Evolutionary conservation across 1,139 yeast genomes (phyloP).

Genomic region (Candida sp.): DNA sequence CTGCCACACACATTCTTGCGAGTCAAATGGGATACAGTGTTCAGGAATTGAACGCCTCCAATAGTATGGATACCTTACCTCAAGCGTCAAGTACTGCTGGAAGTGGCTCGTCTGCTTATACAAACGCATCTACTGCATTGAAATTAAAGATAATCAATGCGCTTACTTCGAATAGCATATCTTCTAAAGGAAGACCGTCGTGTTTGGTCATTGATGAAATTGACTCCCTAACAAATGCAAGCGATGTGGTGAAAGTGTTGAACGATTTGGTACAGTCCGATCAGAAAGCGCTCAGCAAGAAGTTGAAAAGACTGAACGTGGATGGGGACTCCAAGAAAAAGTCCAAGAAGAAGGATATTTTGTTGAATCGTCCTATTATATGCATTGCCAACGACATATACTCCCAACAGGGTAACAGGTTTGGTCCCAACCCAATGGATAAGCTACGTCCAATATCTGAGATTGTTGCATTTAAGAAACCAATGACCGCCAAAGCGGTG

Average conservation of each 20-base stretch:
- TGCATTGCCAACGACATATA: slow-evolving; percentile 92
- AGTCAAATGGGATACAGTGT: slow-evolving; percentile 81
- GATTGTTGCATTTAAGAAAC: slow-evolving; percentile 65
- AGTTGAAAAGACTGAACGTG: slow-evolving; percentile 13
- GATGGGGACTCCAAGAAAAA: slow-evolving; percentile 23
- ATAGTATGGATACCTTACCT: slow-evolving; percentile 49
- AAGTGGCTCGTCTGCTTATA: slow-evolving; percentile 9
- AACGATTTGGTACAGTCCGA: slow-evolving; percentile 67
- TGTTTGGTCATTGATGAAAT: slow-evolving; percentile 89
- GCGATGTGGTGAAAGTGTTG: slow-evolving; percentile 75
- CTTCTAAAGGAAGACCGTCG: slow-evolving; percentile 63
- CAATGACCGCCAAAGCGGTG: slow-evolving; percentile 50
- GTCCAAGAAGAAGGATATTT: slow-evolving; percentile 30
- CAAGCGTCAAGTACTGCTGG: slow-evolving; percentile 18
- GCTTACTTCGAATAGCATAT: slow-evolving; percentile 65
- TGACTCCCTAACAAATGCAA: slow-evolving; percentile 82
- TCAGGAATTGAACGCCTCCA: slow-evolving; percentile 91
- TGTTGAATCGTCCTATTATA: slow-evolving; percentile 82
- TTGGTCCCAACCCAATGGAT: slow-evolving; percentile 58
- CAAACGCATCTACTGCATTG: slow-evolving; percentile 32
- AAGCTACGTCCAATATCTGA: slow-evolving; percentile 77
- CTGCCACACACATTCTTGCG: slow-evolving; percentile 86
- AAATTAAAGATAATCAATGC: slow-evolving; percentile 67
- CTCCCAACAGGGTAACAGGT: slow-evolving; percentile 42
- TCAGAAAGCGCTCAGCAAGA: slow-evolving; percentile 42